phyloP scores from a whole-genome alignment of 2,329 filamentous ascomycete genomes.

The Cladophialophora yegresii region DNA sequence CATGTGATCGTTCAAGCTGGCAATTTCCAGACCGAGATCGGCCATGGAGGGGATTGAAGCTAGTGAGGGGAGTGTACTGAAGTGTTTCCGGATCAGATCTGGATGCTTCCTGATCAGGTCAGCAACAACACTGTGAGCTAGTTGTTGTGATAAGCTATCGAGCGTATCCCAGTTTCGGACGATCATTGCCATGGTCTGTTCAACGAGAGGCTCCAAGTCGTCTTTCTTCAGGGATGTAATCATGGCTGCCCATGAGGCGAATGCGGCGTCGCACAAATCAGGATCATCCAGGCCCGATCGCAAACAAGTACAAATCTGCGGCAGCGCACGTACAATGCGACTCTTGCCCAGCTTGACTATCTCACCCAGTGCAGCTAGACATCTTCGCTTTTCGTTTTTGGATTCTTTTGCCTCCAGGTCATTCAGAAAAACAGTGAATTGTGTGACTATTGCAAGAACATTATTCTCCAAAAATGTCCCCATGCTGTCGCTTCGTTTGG shows the following conservation, averaged over 20 bases:
- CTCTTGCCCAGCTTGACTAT: conserved; percentile 76
- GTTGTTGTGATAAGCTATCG: conserved; percentile 59
- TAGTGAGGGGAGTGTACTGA: conserved; percentile 77
- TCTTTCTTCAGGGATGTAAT: conserved; percentile 72
- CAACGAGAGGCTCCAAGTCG: conserved; percentile 76
- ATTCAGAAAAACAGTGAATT: conserved; percentile 77
- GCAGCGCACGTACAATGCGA: conserved; percentile 75
- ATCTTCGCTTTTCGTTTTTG: conserved; percentile 70
- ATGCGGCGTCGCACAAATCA: conserved; percentile 74
- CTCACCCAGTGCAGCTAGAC: conserved; percentile 80
- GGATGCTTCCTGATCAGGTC: conserved; percentile 66
- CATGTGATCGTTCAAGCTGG: conserved; percentile 64
- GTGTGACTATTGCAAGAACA: conserved; percentile 81
- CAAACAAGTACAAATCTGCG: conserved; percentile 88
- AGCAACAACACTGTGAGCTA: conserved; percentile 64
- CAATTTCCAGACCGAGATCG: conserved; percentile 67
- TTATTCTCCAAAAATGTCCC: conserved; percentile 78
- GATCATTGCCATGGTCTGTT: conserved; percentile 87
- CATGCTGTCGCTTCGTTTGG: conserved; percentile 60
- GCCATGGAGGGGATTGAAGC: conserved; percentile 68
- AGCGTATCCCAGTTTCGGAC: conserved; percentile 76
- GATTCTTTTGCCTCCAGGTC: conserved; percentile 61
- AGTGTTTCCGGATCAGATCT: conserved; percentile 63
- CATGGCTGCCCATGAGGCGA: conserved; percentile 81
- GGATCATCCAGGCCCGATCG: conserved; percentile 77